Base-by-base conservation (phyloP, 371 early-diverging fungal species). In the Mucor sp. region DNA sequence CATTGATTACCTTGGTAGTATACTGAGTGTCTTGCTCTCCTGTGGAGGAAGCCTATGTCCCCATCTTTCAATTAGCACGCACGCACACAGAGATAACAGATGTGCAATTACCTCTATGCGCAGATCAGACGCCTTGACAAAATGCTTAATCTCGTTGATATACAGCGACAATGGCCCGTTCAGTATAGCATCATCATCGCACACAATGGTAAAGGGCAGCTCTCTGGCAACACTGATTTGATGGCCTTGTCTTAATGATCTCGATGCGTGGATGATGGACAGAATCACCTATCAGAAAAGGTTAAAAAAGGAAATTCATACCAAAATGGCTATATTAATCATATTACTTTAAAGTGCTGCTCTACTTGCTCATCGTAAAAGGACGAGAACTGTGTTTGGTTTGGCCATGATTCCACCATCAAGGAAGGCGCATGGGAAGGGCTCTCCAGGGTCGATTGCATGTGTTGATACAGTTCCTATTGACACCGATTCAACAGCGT, bases 401-500 rank as follows among this genome's bases (percentile, higher is more conserved):
- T 67, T 1, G 90, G 90, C 63, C 83, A 90, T 17, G 65, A 58
- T 41, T 85, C 84, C 6, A 84, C 61, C 90, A 90, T 90, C 28
- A 90, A 69, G 1, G 88, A 84, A 7, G 76, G 75, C 6, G 68
- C 65, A 5, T 66, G 43, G 4, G 68, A 66, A 4, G 53, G 14
- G 25, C 14, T 27, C 0, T 15, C 27, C 2, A 53, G 53, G 25
- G 53, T 48, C 7, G 78, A 65, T 25, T 73, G 69, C 71, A 86
- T 75, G 47, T 81, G 80, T 61, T 89, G 88, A 84, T 87, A 89
- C 30, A 89, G 58, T 82, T 89, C 88, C 88, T 89, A 35, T 35
- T 35, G 37, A 12, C 37, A 35, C 37, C 12, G 37, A 12, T 35
- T 35, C 3, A 8, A 33, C 7, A 8, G 37, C 37, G 12, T 35